Evolutionary conservation across 192 early-diverging fungal genomes (phyloP).

Genomic region (Lobosporangium transversale): DNA sequence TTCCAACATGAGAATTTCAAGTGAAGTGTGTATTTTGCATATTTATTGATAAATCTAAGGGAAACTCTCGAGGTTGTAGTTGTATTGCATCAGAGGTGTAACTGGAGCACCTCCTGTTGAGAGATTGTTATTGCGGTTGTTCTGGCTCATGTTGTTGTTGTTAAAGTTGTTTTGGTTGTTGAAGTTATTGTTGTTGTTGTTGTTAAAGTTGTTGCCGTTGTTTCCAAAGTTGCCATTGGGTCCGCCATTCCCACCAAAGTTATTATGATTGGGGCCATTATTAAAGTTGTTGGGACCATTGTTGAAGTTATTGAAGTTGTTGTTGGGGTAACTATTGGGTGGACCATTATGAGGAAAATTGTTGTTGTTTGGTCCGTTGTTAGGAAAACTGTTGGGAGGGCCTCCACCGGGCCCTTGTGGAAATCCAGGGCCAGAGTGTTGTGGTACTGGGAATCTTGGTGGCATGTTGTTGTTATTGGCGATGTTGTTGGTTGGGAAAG

Average conservation of each 20-base stretch:
- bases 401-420: conserved; percentile 24
- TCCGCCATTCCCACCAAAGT: neutral
- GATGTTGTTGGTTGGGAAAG: conserved; percentile 9
- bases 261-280: conserved; percentile 9
- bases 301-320: conserved; percentile 6
- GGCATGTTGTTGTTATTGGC: conserved; percentile 29
- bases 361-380: conserved; percentile 19
- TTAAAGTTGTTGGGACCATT: conserved; percentile 17
- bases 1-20: neutral
- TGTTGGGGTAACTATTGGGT: conserved; percentile 7
- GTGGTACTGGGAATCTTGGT: conserved; percentile 13
- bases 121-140: conserved; percentile 7
- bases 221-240: conserved; percentile 3
- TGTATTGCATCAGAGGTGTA: conserved; percentile 44
- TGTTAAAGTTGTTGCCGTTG: conserved; percentile 13
- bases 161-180: conserved; percentile 1
- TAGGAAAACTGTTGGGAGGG: conserved; percentile 12
- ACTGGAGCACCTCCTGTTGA: conserved; percentile 17
- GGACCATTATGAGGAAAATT: neutral
- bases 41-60: neutral
- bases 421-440: conserved; percentile 9
- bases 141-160: conserved; percentile 10
- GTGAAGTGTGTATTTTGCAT: neutral
- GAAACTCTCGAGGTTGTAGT: conserved; percentile 39
- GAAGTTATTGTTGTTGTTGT: neutral